Evolutionary conservation across 495 filamentous ascomycete genomes (phyloP).

Genomic region (Astrothelium macrocarpum): DNA sequence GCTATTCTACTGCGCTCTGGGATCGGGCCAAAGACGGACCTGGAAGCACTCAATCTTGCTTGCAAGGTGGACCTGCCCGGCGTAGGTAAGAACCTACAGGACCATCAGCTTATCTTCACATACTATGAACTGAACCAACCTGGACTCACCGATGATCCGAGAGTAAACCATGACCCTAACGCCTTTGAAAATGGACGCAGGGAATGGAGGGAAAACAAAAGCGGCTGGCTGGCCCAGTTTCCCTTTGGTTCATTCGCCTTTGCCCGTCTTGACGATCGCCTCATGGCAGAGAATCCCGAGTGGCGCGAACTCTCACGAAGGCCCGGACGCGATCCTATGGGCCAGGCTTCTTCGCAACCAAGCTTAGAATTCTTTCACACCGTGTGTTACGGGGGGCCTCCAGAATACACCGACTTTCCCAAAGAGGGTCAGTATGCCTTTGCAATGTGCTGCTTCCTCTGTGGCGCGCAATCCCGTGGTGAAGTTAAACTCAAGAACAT

Average conservation of each 20-base stretch:
- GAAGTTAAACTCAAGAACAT: slow-evolving; percentile 32
- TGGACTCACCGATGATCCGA: slow-evolving; percentile 36
- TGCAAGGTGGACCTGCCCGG: slow-evolving; percentile 14
- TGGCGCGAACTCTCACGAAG: slow-evolving; percentile 35
- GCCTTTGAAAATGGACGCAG: slow-evolving; percentile 32
- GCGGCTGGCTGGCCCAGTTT: slow-evolving; percentile 42
- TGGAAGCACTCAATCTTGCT: slow-evolving; percentile 14
- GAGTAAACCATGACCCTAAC: slow-evolving; percentile 34
- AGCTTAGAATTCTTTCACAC: slow-evolving; percentile 45
- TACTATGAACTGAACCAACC: slow-evolving; percentile 42
- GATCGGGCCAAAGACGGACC: slow-evolving; percentile 15
- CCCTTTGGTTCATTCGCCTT: slow-evolving; percentile 48
- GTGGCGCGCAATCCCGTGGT: slow-evolving; percentile 29
- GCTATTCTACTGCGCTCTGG: slow-evolving; percentile 14
- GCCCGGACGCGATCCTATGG: slow-evolving; percentile 44
- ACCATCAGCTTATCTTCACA: slow-evolving; percentile 28
- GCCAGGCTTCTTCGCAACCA: slow-evolving; percentile 38
- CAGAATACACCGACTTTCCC: slow-evolving; percentile 40
- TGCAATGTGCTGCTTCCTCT: slow-evolving; percentile 29
- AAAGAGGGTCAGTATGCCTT: slow-evolving; percentile 37
- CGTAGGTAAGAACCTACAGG: slow-evolving; percentile 17
- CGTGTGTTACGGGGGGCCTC: slow-evolving; percentile 45
- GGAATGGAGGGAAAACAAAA: slow-evolving; percentile 41
- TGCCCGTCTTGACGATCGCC: slow-evolving; percentile 42
- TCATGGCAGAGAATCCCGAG: slow-evolving; percentile 33